phyloP scores from a whole-genome alignment of 495 filamentous ascomycete species.

The Neurospora sp. region DNA sequence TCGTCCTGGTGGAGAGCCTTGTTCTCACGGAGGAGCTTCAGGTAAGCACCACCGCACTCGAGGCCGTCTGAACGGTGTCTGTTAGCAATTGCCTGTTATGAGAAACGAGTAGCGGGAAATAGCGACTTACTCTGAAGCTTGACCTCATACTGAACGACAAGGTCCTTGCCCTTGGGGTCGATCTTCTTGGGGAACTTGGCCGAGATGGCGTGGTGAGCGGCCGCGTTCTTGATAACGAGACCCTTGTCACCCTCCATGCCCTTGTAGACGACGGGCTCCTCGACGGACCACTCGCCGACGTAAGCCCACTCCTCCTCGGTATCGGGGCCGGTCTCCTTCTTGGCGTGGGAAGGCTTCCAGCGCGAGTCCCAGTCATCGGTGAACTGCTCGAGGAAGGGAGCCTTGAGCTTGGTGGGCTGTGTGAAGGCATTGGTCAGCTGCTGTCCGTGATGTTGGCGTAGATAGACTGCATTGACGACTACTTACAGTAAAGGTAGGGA shows the following conservation, averaged over 20 bases:
- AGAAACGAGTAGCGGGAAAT: neutral
- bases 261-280: conserved; percentile 87
- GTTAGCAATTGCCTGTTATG: conserved; percentile 5
- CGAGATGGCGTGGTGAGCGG: conserved; percentile 98
- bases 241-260: conserved; percentile 95
- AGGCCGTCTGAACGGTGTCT: conserved; percentile 57
- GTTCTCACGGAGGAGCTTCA: conserved; percentile 98
- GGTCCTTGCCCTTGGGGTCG: conserved; percentile 90
- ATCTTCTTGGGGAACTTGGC: conserved; percentile 96
- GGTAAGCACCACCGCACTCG: conserved; percentile 96
- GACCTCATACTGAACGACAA: conserved; percentile 98
- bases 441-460: neutral
- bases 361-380: conserved; percentile 85
- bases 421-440: conserved; percentile 20
- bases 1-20: conserved; percentile 94
- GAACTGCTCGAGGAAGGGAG: conserved; percentile 97
- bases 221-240: conserved; percentile 86
- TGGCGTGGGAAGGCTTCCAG: conserved; percentile 91
- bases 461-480: conserved; percentile 5
- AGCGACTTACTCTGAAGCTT: conserved; percentile 84
- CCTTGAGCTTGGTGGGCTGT: conserved; percentile 79
- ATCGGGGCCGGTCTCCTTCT: conserved; percentile 73
- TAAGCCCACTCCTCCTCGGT: conserved; percentile 96
- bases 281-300: conserved; percentile 91
- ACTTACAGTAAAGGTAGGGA: conserved; percentile 85